Evolutionary conservation across 495 filamentous ascomycete genomes (phyloP), one percentile per base, ranked within the genome.

Genomic region (Hypoxylon trugodes): DNA sequence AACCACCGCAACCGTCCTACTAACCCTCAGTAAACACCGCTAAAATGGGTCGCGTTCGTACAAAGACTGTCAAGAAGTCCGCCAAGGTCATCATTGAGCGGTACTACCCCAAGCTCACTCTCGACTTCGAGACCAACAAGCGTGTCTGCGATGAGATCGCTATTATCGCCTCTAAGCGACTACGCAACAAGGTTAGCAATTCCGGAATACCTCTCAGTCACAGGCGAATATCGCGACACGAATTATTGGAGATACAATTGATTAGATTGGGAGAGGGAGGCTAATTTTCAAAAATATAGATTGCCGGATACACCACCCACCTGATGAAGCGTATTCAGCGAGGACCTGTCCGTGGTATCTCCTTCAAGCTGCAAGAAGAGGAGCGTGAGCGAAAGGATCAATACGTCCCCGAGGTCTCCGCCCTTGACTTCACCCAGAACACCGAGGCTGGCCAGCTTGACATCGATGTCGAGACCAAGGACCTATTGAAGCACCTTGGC

Each of bases 51-150:
- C 92, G 92, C 82, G 92, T 96, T 84, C 87, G 92, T 72, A 96
- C 92, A 70, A 96, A 94, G 91, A 99, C 96, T 70, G 95, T 98
- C 79, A 98, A 99, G 89, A 95, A 96, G 85, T 98, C 93, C 81
- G 93, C 96, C 82, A 98, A 98, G 89, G 92, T 97, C 86, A 92
- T 98, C 82, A 97, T 98, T 81, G 95, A 98, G 88, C 89, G 90
- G 68, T 97, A 96, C 86, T 97, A 98, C 86, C 96, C 95, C 74
- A 92, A 92, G 80, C 84, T 99, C 77, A 96, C 93, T 54, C 92
- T 98, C 79, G 96, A 98, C 83, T 99, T 99, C 86, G 96, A 99
- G 87, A 96, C 92, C 87, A 98, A 98, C 89, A 98, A 98, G 89
- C 84, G 94, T 67, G 93, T 97, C 72, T 98, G 96, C 84, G 96